These are phyloP conservation scores for Durusdinium trenchii DNA, from an alignment of 73 alveolate species.

Conservation along the genomic window DNA sequence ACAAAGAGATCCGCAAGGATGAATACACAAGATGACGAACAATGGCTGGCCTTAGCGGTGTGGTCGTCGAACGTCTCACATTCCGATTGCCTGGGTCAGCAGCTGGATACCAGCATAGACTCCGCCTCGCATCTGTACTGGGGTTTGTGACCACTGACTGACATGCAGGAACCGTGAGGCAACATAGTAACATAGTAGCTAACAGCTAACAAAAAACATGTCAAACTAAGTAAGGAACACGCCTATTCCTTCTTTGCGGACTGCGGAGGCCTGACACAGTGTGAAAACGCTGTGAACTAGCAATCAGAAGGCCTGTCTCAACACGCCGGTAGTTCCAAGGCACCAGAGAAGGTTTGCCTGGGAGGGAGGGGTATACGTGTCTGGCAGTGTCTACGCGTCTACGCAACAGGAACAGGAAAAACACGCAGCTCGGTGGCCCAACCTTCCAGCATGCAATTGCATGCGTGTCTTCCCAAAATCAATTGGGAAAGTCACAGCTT, in stretches of 20 bases:
- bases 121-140: slow-evolving; percentile 3
- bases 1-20: slow-evolving; percentile 70
- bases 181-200: no score
- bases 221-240: neutral
- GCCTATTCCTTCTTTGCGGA: neutral
- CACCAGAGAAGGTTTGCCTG: neutral
- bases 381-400: neutral
- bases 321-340: neutral
- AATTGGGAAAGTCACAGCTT: slow-evolving; percentile 61
- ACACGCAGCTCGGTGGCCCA: neutral
- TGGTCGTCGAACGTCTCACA: neutral
- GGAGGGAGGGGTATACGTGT: neutral
- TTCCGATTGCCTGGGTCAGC: neutral
- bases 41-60: slow-evolving; percentile 3
- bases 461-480: slow-evolving; percentile 85
- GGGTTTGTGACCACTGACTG: no score
- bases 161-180: no score
- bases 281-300: neutral
- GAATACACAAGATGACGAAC: slow-evolving; percentile 64
- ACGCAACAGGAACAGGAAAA: neutral
- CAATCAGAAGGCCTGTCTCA: neutral
- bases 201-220: no score
- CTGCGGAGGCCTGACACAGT: neutral
- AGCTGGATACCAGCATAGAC: slow-evolving; percentile 58
- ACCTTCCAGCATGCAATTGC: slow-evolving; percentile 72